Conservation (phyloP, 441 rosid species). For the Adansonia grandidieri region DNA sequence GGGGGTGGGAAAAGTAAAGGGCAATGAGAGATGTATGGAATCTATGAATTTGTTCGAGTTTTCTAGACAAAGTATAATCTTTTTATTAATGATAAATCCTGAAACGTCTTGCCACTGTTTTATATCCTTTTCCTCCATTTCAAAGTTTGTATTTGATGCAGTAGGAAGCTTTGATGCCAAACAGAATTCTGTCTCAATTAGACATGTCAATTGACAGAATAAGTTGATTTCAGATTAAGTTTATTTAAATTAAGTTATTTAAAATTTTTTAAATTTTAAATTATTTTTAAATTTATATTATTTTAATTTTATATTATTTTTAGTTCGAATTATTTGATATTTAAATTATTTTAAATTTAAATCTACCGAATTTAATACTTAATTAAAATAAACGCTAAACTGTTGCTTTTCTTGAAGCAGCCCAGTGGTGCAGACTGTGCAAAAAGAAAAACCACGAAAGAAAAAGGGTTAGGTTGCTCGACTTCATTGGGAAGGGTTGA, state of each 20-base stretch:
- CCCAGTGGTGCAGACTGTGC: background rate
- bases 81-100: constrained; percentile 44
- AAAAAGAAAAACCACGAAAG: background rate
- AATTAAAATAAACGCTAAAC: too few species aligned
- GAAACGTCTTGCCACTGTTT: constrained; percentile 51
- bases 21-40: constrained; percentile 38
- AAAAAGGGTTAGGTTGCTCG: constrained; percentile 6
- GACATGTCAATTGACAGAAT: too few species aligned
- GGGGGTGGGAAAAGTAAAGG: too few species aligned
- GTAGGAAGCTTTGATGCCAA: constrained; percentile 32
- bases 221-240: too few species aligned
- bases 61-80: constrained; percentile 46
- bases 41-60: constrained; percentile 52
- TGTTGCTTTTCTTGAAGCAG: constrained; percentile 24
- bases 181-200: constrained; percentile 42
- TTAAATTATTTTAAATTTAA: too few species aligned
- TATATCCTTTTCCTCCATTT: constrained; percentile 45
- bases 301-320: too few species aligned
- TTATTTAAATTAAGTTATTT: too few species aligned
- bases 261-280: too few species aligned
- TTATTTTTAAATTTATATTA: too few species aligned
- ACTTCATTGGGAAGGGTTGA: constrained; percentile 9
- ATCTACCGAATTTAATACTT: too few species aligned
- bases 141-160: constrained; percentile 28
- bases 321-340: too few species aligned